Conservation (phyloP, 2,329 filamentous ascomycete genomes). For the Magnaporthiopsis rhizophila region DNA sequence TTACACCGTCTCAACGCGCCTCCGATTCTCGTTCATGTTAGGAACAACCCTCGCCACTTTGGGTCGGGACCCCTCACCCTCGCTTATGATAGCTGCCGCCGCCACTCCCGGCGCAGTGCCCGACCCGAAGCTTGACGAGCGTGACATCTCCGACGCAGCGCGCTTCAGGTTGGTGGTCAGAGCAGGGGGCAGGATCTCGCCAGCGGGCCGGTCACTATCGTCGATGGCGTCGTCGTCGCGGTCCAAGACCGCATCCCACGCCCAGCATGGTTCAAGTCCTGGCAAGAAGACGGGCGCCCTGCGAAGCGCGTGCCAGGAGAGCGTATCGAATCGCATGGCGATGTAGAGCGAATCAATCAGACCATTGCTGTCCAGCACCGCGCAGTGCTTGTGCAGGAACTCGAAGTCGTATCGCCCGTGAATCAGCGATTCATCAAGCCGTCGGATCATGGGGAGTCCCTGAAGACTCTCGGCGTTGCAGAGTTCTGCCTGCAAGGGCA, state of each 20-base stretch:
- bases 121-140: conserved; percentile 37
- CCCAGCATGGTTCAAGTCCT: conserved; percentile 48
- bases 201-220: conserved; percentile 27
- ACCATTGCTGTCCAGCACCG: conserved; percentile 44
- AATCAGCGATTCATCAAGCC: conserved; percentile 36
- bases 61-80: conserved; percentile 18
- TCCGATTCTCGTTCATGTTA: conserved; percentile 28
- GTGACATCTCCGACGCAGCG: conserved; percentile 43
- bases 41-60: conserved; percentile 31
- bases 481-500: conserved; percentile 49
- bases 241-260: conserved; percentile 42
- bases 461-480: conserved; percentile 47
- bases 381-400: conserved; percentile 46
- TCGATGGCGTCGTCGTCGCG: conserved; percentile 20
- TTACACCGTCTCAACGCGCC: conserved; percentile 18
- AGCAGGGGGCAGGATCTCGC: conserved; percentile 34
- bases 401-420: conserved; percentile 37
- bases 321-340: conserved; percentile 42
- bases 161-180: conserved; percentile 36
- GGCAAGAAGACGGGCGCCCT: conserved; percentile 39
- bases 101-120: conserved; percentile 20
- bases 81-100: conserved; percentile 9
- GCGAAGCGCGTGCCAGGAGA: conserved; percentile 48
- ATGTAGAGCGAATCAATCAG: conserved; percentile 54
- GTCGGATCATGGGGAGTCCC: conserved; percentile 52